Conservation (phyloP, 208 protist species). For the Borovskyia barvae region DNA sequence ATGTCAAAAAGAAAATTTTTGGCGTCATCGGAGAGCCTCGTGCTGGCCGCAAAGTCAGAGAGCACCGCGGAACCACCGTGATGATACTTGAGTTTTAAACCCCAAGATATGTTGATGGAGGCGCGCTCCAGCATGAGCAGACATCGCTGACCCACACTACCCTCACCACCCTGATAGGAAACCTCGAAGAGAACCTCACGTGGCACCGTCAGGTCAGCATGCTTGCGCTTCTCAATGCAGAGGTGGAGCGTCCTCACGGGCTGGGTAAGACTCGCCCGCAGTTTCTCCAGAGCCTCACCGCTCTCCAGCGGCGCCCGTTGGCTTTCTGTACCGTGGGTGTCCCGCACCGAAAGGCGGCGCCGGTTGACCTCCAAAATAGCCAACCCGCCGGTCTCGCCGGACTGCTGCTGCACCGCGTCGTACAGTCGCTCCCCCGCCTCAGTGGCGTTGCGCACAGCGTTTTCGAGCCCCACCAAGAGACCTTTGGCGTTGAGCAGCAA, state of each 20-base stretch:
- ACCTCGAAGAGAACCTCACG: constrained; percentile 56
- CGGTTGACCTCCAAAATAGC: constrained; percentile 50
- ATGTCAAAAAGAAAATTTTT: constrained; percentile 46
- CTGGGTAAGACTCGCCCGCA: constrained; percentile 10
- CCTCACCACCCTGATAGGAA: constrained; percentile 48
- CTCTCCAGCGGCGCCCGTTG: constrained; percentile 5
- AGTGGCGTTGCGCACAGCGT: constrained; percentile 41
- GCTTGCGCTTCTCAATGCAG: constrained; percentile 25
- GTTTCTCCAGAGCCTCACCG: constrained; percentile 12
- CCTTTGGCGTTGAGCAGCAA: constrained; percentile 44
- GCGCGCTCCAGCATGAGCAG: constrained; percentile 51
- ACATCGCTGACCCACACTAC: constrained; percentile 45
- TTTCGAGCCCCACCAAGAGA: constrained; percentile 44
- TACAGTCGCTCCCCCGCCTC: constrained; percentile 38
- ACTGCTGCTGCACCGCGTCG: constrained; percentile 40
- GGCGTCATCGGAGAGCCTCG: constrained; percentile 42
- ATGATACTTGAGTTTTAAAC: constrained; percentile 31
- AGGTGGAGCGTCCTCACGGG: constrained; percentile 14
- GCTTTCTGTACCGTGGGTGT: constrained; percentile 1
- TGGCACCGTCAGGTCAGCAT: constrained; percentile 27
- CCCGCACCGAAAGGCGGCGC: constrained; percentile 22
- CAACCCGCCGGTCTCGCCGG: constrained; percentile 17
- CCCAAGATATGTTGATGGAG: constrained; percentile 45
- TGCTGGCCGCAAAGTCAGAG: constrained; percentile 20
- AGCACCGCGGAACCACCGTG: constrained; percentile 6